Evolutionary conservation across 2,329 filamentous ascomycete species (phyloP).

Genomic region (Fusarium sp.): DNA sequence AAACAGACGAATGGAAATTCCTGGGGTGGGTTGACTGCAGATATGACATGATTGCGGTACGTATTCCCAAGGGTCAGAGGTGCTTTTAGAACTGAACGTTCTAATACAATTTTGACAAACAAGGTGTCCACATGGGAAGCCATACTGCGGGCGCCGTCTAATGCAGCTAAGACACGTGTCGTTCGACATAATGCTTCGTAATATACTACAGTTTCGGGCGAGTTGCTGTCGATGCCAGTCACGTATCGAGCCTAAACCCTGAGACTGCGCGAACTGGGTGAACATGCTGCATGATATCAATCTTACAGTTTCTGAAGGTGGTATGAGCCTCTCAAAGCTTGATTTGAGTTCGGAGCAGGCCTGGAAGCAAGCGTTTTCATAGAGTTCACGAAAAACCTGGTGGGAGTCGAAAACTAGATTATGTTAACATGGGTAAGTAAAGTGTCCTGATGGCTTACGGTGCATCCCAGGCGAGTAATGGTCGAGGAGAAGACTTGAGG

Average conservation of each 20-base stretch:
- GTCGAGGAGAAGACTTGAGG: conserved; percentile 36
- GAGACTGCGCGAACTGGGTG: conserved; percentile 27
- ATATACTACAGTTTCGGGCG: background rate
- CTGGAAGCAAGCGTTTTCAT: conserved; percentile 9
- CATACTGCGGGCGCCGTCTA: conserved; percentile 25
- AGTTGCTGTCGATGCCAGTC: conserved; percentile 29
- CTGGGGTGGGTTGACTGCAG: conserved; percentile 9
- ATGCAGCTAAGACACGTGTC: conserved; percentile 35
- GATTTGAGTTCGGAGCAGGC: conserved; percentile 10
- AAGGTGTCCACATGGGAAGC: conserved; percentile 29
- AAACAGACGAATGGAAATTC: conserved; percentile 16
- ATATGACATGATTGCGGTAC: conserved; percentile 23
- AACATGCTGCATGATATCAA: conserved; percentile 24
- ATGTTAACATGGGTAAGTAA: background rate
- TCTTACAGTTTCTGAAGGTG: conserved; percentile 22
- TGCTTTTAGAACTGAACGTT: conserved; percentile 18
- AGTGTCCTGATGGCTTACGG: conserved; percentile 16
- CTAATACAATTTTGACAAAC: conserved; percentile 31
- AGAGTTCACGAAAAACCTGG: conserved; percentile 21
- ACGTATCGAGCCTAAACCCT: conserved; percentile 10
- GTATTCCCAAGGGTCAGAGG: conserved; percentile 11
- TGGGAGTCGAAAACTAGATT: conserved; percentile 16
- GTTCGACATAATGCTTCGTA: conserved; percentile 15
- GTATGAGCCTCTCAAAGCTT: background rate
- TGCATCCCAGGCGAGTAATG: conserved; percentile 39